Conservation (phyloP, 2,329 filamentous ascomycete species). For the Cladosporium sp. region DNA sequence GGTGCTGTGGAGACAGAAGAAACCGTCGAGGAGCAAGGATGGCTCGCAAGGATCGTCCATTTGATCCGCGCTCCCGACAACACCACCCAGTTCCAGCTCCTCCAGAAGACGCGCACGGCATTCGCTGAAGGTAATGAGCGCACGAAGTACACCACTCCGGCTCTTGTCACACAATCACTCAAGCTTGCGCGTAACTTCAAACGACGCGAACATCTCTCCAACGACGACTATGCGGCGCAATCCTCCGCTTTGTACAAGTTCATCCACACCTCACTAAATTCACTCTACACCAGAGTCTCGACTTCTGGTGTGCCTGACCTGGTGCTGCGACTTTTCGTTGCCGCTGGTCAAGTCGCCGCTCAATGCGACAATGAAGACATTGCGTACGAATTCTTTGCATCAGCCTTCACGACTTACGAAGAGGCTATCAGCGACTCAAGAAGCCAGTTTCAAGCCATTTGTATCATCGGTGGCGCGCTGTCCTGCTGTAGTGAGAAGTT, state of each 20-base stretch:
- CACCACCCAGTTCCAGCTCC: constrained; percentile 84
- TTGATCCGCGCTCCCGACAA: constrained; percentile 81
- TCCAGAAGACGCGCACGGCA: constrained; percentile 84
- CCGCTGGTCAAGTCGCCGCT: constrained; percentile 90
- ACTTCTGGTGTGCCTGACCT: constrained; percentile 77
- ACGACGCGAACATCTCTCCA: constrained; percentile 80
- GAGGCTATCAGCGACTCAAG: constrained; percentile 94
- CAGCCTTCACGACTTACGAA: constrained; percentile 97
- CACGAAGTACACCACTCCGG: constrained; percentile 92
- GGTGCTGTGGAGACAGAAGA: constrained; percentile 88
- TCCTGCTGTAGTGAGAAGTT: constrained; percentile 83
- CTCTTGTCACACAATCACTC: constrained; percentile 84
- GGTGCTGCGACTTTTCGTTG: constrained; percentile 83
- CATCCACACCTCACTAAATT: constrained; percentile 83
- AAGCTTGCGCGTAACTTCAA: constrained; percentile 90
- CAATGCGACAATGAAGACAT: constrained; percentile 92
- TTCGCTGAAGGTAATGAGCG: constrained; percentile 92
- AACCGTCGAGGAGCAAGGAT: constrained; percentile 96
- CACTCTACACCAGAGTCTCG: constrained; percentile 81
- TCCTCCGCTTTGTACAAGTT: constrained; percentile 91
- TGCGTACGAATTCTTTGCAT: constrained; percentile 96
- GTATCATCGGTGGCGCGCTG: constrained; percentile 84
- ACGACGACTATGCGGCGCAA: constrained; percentile 72
- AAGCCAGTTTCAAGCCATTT: constrained; percentile 97
- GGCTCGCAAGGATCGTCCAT: constrained; percentile 90